A percentile compares a stretch with the other conserved stretches of the same genome.
Evolutionary conservation across 495 filamentous ascomycete species (phyloP).

Genomic region (Penicillium odoratum): DNA sequence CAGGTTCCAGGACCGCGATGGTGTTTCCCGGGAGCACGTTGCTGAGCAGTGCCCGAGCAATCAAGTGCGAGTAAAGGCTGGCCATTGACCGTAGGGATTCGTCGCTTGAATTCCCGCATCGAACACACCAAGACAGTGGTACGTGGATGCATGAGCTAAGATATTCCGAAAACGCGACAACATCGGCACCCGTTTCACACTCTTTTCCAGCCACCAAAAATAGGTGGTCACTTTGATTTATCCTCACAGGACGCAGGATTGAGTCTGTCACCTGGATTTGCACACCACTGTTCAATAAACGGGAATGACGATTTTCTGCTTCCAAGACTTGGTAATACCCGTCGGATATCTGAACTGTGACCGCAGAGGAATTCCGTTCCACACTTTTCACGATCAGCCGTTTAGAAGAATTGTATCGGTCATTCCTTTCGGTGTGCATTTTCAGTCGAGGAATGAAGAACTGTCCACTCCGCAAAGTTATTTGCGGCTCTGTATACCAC

Average conservation of each 20-base stretch:
- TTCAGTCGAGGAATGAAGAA: conserved; percentile 34
- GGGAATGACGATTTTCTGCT: not conserved
- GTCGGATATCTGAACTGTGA: conserved; percentile 8
- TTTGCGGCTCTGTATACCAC: conserved; percentile 28
- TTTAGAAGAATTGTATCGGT: conserved; percentile 39
- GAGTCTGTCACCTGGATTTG: conserved; percentile 16
- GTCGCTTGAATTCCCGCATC: conserved; percentile 8
- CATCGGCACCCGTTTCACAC: not conserved
- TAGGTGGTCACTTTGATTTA: conserved; percentile 7
- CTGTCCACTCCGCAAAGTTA: conserved; percentile 22
- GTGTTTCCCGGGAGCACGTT: conserved; percentile 10
- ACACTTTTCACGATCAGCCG: conserved; percentile 26
- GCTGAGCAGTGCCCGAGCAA: conserved; percentile 17
- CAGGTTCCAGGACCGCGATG: conserved; percentile 22
- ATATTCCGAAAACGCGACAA: conserved; percentile 15
- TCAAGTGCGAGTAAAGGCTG: conserved; percentile 18
- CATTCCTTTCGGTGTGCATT: conserved; percentile 24
- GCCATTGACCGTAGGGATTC: conserved; percentile 13
- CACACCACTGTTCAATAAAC: not conserved
- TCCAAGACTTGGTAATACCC: conserved; percentile 19
- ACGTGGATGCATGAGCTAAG: conserved; percentile 16
- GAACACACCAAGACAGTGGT: conserved; percentile 11
- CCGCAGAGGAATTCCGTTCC: conserved; percentile 2
- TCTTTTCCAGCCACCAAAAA: conserved; percentile 22
- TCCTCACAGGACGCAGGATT: conserved; percentile 16